Evolutionary conservation across 2,329 filamentous ascomycete species (phyloP).

Genomic region (Fusarium sp.): DNA sequence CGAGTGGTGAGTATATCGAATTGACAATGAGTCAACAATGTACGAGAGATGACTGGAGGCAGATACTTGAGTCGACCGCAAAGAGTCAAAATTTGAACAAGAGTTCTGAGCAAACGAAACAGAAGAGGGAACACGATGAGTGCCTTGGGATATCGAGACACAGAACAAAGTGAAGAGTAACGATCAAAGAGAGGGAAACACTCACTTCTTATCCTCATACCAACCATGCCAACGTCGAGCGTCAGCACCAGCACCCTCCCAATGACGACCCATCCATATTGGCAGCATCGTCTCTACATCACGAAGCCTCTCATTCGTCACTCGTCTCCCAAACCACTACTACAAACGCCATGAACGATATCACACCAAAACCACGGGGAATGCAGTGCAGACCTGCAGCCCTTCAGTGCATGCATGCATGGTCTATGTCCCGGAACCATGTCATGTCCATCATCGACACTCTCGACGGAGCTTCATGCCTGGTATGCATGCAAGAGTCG

Average conservation of each 20-base stretch:
- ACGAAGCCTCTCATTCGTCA: constrained; percentile 6
- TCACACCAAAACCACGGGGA: constrained; percentile 18
- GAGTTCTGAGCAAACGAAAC: not conserved
- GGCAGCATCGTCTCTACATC: constrained; percentile 8
- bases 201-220: constrained; percentile 24
- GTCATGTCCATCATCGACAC: constrained; percentile 4
- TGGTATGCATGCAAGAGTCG: not conserved
- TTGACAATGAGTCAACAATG: not conserved
- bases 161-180: not conserved
- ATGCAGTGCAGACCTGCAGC: constrained; percentile 31
- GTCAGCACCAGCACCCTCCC: constrained; percentile 24
- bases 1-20: not conserved
- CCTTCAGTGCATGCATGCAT: constrained; percentile 11
- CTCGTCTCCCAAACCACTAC: constrained; percentile 9
- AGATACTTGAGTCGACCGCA: not conserved
- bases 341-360: constrained; percentile 20
- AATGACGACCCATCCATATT: constrained; percentile 2
- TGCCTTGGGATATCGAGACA: not conserved
- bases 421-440: not conserved
- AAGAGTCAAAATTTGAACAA: not conserved
- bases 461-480: not conserved
- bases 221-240: constrained; percentile 1
- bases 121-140: not conserved
- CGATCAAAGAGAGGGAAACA: constrained; percentile 7
- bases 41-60: not conserved